A percentile compares a stretch with the other conserved stretches of the same genome.
phyloP scores from a whole-genome alignment of 768 basidiomycete species.

The Megacollybia marginata region DNA sequence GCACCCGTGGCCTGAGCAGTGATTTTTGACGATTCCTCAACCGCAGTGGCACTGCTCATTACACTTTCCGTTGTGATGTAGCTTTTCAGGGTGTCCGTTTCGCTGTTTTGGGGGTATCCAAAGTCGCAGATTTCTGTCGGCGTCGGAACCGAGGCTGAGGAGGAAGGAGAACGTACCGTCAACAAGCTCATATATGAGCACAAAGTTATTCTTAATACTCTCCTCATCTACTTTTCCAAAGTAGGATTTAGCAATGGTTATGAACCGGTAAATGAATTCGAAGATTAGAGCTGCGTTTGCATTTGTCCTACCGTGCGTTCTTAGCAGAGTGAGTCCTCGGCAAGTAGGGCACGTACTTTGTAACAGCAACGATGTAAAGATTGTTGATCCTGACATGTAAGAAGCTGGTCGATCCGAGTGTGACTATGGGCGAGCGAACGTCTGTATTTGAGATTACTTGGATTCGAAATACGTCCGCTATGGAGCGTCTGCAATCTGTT shows the following conservation, averaged over 20 bases:
- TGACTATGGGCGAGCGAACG: constrained; percentile 94
- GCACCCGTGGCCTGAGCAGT: constrained; percentile 96
- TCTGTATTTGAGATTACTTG: constrained; percentile 98
- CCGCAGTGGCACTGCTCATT: constrained; percentile 75
- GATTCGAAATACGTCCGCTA: constrained; percentile 96
- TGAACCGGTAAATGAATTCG: constrained; percentile 96
- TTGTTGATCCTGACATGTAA: constrained; percentile 97
- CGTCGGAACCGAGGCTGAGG: background rate
- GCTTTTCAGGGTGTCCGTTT: constrained; percentile 93
- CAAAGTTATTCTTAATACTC: constrained; percentile 98
- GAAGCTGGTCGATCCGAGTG: constrained; percentile 96
- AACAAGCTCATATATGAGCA: constrained; percentile 94
- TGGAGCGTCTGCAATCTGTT: constrained; percentile 64
- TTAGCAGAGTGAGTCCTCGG: background rate
- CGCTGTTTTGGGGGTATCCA: constrained; percentile 98
- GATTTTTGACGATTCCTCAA: constrained; percentile 95
- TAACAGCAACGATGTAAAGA: constrained; percentile 91
- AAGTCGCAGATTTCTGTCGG: constrained; percentile 88
- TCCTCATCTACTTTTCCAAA: constrained; percentile 99
- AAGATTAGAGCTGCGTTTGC: constrained; percentile 97
- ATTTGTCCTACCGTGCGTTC: constrained; percentile 57
- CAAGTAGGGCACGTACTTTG: constrained; percentile 55
- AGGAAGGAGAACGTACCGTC: constrained; percentile 58
- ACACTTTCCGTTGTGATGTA: constrained; percentile 99
- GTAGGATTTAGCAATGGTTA: constrained; percentile 89